These are phyloP conservation scores for Plasmodium yoelii DNA, from an alignment of 169 alveolate species.

Conservation along the genomic window DNA sequence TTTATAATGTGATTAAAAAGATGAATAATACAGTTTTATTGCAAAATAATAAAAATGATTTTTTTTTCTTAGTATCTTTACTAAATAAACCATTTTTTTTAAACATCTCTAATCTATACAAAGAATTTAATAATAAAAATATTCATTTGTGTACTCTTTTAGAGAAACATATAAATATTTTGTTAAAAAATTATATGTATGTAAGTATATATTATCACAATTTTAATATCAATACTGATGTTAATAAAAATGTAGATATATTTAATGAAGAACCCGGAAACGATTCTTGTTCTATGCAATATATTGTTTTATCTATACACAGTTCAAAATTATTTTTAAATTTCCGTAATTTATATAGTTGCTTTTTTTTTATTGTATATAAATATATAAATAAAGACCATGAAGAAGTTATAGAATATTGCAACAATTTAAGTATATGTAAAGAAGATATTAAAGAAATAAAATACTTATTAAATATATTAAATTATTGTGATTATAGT, in stretches of 20 bases:
- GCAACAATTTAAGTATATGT: constrained; percentile 68
- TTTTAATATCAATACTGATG: constrained; percentile 62
- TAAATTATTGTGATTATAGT: constrained; percentile 64
- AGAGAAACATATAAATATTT: constrained; percentile 72
- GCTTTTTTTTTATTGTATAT: constrained; percentile 74
- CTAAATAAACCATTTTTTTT: constrained; percentile 74
- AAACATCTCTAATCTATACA: constrained; percentile 63
- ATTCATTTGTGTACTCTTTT: constrained; percentile 68
- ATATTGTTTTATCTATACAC: constrained; percentile 62
- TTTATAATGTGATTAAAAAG: constrained; percentile 73
- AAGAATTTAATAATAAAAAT: constrained; percentile 73
- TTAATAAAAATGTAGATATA: constrained; percentile 57
- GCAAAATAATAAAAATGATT: constrained; percentile 69
- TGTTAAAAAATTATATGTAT: constrained; percentile 69
- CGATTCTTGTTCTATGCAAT: constrained; percentile 40
- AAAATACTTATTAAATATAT: constrained; percentile 62
- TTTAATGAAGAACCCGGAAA: constrained; percentile 17
- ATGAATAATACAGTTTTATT: constrained; percentile 72
- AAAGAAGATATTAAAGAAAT: constrained; percentile 74
- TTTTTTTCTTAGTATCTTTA: constrained; percentile 66
- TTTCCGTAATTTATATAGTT: constrained; percentile 59
- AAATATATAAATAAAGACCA: constrained; percentile 69
- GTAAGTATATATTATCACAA: constrained; percentile 69
- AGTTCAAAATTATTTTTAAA: constrained; percentile 66
- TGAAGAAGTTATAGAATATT: constrained; percentile 71